Percentiles rank a stretch among this genome's conserved stretches.
phyloP scores from a whole-genome alignment of 345 rosid species.

The Citrus sp. region DNA sequence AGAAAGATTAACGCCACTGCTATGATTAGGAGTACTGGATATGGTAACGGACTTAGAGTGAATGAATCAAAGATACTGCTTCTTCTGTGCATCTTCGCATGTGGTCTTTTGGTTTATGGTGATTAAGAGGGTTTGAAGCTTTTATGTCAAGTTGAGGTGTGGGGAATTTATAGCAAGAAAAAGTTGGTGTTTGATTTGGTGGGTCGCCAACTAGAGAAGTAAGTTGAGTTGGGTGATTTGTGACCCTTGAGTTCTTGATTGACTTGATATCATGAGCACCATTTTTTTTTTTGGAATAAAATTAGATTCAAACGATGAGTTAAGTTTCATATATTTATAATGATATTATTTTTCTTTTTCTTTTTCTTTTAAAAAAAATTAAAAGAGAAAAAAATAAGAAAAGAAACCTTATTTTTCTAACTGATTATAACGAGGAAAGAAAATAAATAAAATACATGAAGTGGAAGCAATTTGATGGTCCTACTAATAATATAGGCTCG shows the following conservation, averaged over 20 bases:
- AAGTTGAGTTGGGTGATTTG: neutral
- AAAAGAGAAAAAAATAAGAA: too few relatives aligned
- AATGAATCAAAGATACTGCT: conserved; percentile 62
- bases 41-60: conserved; percentile 74
- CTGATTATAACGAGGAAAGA: neutral
- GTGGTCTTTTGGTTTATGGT: neutral
- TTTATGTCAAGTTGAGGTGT: neutral
- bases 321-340: too few relatives aligned
- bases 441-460: neutral
- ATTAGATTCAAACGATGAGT: too few relatives aligned
- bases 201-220: neutral
- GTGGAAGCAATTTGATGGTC: neutral
- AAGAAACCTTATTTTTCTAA: too few relatives aligned
- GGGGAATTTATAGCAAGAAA: conserved; percentile 10
- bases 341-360: too few relatives aligned
- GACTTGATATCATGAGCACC: too few relatives aligned
- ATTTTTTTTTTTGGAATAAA: neutral
- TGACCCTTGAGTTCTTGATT: conserved; percentile 3
- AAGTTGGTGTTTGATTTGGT: neutral
- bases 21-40: conserved; percentile 73
- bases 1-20: conserved; percentile 58
- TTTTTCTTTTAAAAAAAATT: too few relatives aligned
- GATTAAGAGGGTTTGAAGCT: too few relatives aligned
- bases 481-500: neutral
- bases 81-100: conserved; percentile 34